Evolutionary conservation across 345 rosid species (phyloP), one percentile per base, ranked within the genome.

Genomic region (Euphorbia peplus): DNA sequence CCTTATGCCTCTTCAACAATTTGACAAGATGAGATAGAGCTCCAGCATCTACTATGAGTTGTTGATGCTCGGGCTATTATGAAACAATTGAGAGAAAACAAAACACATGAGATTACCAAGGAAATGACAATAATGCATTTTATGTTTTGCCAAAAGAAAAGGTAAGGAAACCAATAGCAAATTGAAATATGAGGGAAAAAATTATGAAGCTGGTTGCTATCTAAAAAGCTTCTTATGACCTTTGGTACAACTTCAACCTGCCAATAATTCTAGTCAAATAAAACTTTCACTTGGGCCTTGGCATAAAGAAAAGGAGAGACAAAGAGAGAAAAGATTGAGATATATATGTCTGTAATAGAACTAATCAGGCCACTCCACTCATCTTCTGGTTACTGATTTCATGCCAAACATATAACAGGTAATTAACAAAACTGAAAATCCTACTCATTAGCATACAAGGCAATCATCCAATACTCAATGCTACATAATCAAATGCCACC

Each of bases 11-110:
- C 80, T 83, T 85, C 70, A 91, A 79, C 81, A 86, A 73, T 50
- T 75, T 72, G 57, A 87, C 84, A 0, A 88, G 82, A 69, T 68
- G 81, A n/a, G 79, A 51, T 60, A 89, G 67, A 24, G 93, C 97
- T 41, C 97, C 97, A 71, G 82, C 83, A 53, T 87, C 86, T 50
- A 86, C 93, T 66, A 89, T 83, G 18, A 83, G 82, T 77, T 87
- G 87, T 73, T 87, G 97, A 77, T 87, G 75, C 79, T 70, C 85
- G 18, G 90, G 85, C 97, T 89, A 69, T 73, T 37, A 54, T 73
- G 24, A 75, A 59, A 11, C 22, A 65, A 62, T 21, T 52, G 50
- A 25, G 14, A 72, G 14, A 48, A 24, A 30, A 46, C 59, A 48
- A 24, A 30, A 46, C 59, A 9, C 44, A 63, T 4, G 9, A 48